Evolutionary conservation across 768 basidiomycete species (phyloP), one percentile per base, ranked within the genome.

Genomic region (Nidularia sp.): DNA sequence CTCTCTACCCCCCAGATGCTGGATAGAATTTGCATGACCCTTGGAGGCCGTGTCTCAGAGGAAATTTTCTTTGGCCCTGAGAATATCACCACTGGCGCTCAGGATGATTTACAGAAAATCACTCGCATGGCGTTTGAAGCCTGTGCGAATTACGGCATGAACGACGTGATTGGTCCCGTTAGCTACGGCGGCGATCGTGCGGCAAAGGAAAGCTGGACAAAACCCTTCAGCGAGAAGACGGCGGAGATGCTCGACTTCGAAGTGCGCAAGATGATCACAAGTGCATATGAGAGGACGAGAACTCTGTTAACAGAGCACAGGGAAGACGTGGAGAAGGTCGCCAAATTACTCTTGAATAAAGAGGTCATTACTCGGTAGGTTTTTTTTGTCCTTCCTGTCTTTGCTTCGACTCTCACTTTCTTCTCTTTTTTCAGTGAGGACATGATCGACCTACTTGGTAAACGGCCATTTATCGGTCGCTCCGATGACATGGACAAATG

Each of bases 191-290:
- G 90, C n/a, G 79, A 85, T 45, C 83, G 91, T 57, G 88, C 85
- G 29, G 79, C 90, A 44, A 86, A 86, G 43, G 93, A 96, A 65
- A 75, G 81, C 49, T 96, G 93, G 88, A 91, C 91, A 49, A 99
- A 99, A 67, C 97, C 96, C 4, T 99, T 98, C 77, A 93, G 91
- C 60, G 97, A 99, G 78, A 91, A 90, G 70, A 98, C 97, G 0
- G 92, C 89, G 1, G 90, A 98, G 72, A 88, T 94, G 78, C 74
- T 98, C 12, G 97, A 99, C 63, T 66, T 65, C 6, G 86, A 94
- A 70, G 95, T 98, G 18, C 87, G 93, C 64, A 94, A 91, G 76
- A 97, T 98, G 94, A 94, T 98, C 60, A 88, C 80, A 78, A 78
- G 76, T 52, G 93, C 95, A 0, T 92, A 98, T 63, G 73, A 79